Conservation (phyloP, 2,329 filamentous ascomycete genomes). For the Allantophomopsis cytisporea region DNA sequence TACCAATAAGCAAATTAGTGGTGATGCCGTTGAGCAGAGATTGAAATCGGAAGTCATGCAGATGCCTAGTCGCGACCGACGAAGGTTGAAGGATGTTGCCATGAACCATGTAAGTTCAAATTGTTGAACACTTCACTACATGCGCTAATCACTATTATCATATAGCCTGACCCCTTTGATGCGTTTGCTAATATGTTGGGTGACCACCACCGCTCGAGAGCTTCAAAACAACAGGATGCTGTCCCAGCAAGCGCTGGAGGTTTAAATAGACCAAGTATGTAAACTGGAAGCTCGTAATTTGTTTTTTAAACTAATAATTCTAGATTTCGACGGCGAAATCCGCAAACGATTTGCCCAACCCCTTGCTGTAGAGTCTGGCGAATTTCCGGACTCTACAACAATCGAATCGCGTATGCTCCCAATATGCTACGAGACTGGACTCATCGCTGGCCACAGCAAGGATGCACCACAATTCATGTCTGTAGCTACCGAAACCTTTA, state of each 20-base stretch:
- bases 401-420: constrained; percentile 54
- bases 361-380: constrained; percentile 52
- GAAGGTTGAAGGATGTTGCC: constrained; percentile 51
- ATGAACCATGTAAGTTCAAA: constrained; percentile 38
- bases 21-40: constrained; percentile 50
- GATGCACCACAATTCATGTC: constrained; percentile 53
- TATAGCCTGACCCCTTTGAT: constrained; percentile 17
- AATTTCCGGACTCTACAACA: constrained; percentile 51
- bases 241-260: constrained; percentile 57
- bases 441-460: constrained; percentile 40
- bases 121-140: constrained; percentile 2
- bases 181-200: constrained; percentile 17
- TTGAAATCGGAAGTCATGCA: constrained; percentile 61
- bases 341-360: constrained; percentile 51
- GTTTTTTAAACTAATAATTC: background rate
- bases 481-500: constrained; percentile 50
- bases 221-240: constrained; percentile 37
- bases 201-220: constrained; percentile 19
- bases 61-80: constrained; percentile 49
- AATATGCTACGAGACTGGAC: constrained; percentile 52
- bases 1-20: constrained; percentile 47
- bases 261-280: constrained; percentile 57
- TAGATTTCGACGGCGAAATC: constrained; percentile 55
- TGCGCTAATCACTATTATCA: constrained; percentile 5
- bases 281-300: constrained; percentile 3